Evolutionary conservation across 352 stramenopile species (phyloP).

Genomic region (Pythium graminicola): DNA sequence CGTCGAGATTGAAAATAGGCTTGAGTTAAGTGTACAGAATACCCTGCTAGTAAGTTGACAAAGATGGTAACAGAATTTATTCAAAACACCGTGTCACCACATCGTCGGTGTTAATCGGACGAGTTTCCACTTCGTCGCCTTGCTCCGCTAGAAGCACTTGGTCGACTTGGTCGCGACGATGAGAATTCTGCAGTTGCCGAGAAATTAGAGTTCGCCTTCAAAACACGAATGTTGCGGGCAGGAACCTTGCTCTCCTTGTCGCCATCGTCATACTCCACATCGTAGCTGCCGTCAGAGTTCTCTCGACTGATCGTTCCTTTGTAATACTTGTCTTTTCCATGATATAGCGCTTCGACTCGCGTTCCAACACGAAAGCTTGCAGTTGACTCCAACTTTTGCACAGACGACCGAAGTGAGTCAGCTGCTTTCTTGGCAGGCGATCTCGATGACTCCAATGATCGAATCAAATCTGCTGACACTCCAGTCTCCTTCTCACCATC

Average conservation of each 20-base stretch:
- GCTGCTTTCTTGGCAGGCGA: neutral
- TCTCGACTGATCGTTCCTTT: constrained; percentile 35
- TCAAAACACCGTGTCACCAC: neutral
- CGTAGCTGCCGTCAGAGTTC: constrained; percentile 45
- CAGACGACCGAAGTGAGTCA: neutral
- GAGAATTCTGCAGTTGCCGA: constrained; percentile 30
- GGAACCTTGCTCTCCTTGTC: constrained; percentile 47
- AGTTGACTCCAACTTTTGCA: neutral
- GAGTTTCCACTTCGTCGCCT: constrained; percentile 39
- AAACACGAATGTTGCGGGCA: constrained; percentile 17
- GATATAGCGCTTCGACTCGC: constrained; percentile 29
- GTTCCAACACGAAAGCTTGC: constrained; percentile 7
- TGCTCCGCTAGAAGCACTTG: constrained; percentile 25
- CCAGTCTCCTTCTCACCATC: constrained; percentile 56
- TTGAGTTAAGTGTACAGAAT: too few relatives aligned
- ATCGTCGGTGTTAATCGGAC: constrained; percentile 26
- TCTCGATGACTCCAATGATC: constrained; percentile 5
- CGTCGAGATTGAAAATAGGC: too few relatives aligned
- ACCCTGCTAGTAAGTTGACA: too few relatives aligned
- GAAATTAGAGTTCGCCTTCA: constrained; percentile 19
- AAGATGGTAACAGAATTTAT: too few relatives aligned
- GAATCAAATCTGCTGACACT: constrained; percentile 14
- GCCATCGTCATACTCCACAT: constrained; percentile 71
- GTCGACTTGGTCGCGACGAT: constrained; percentile 30
- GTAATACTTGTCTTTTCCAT: constrained; percentile 49